Evolutionary conservation across 345 rosid genomes (phyloP), one percentile per base, ranked within the genome.

Genomic region (Xanthoceras sorbifolium): DNA sequence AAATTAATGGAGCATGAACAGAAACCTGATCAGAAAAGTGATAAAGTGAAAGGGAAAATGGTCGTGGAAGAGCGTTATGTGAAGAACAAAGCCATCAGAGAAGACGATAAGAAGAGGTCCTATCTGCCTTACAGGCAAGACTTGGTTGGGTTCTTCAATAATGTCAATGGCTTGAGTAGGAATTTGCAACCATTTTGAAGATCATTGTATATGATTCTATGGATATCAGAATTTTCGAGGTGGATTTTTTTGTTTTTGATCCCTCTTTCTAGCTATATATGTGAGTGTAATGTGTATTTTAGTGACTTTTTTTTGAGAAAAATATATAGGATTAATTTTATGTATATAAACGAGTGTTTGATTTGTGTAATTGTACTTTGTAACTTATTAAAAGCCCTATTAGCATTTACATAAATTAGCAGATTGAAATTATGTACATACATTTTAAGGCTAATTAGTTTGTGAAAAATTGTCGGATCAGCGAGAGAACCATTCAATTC

Each of bases 141-240:
- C 62, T 69, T 87, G 78, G 82, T 84, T 34, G 90, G 94, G 2
- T 72, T 92, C 32, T 73, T 89, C 22, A 76, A 81, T 42, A 87
- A 83, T 79, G 86, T 81, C 1, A 81, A 84, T 67, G 91, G 94
- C 59, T 73, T 86, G 57, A 84, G 83, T 77, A 78, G 84, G 77
- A 89, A 88, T 78, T 78, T 92, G 79, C 88, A 76, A 81, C 91
- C 90, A 12, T 89, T 88, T 69, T 88, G 78, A 90, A 75, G 63
- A 74, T 71, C 17, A 10, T 1, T 23, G 29, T 54, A 3, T 28
- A 36, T 36, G 9, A 38, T n/a, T 20, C 3, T 66, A 20, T 4
- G 6, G 15, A 29, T 29, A 2, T 0, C 23, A 8, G 11, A 71
- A 46, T 3, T 46, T 76, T 69, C 67, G 71, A 78, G 70, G 77